Evolutionary conservation across 2,329 filamentous ascomycete genomes (phyloP), one percentile per base, ranked within the genome.

Genomic region (Penicillium griseofulvum): DNA sequence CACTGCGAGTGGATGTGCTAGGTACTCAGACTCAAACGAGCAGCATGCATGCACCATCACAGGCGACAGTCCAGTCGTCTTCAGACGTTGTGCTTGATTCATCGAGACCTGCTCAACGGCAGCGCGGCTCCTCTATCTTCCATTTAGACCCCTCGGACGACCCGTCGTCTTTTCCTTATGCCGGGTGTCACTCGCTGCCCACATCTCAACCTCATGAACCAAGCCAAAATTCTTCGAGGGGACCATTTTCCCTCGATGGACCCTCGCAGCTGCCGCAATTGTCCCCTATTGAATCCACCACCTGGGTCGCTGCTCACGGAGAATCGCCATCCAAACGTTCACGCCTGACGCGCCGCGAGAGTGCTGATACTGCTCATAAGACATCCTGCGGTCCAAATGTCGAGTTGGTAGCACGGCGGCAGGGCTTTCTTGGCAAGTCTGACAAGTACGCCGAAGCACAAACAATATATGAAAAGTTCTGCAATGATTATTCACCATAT

Each of bases 401-500:
- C 22, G 62, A 43, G 33, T 47, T 68, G 5, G 54, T 66, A 16
- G 54, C 54, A 29, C 63, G 63, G 39, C 65, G 64, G 19, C 42
- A 64, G 45, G 61, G 51, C 19, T 68, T 65, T 50, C 58, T 68
- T 38, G 49, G 49, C 19, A 60, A 57, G 16, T 57, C 58, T 7
- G 42, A 60, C 19, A 59, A 59, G 31, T 55, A 60, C 14, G 57
- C 53, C 3, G 61, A 68, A 47, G 67, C 70, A 12, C 59, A 62
- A 6, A 62, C 44, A 19, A 61, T 74, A 26, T 76, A 70, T 57
- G 61, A 70, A 9, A 71, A 65, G 34, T 80, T 78, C 52, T 68
- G 69, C 56, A 60, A 56, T 17, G 62, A 73, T 29, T 80, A 79
- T 57, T 64, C 72, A 3, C 55, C 55, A 22, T 79, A 79, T 52